Conservation (phyloP, 179 eudicot genomes). For the Kewa caespitosa region DNA sequence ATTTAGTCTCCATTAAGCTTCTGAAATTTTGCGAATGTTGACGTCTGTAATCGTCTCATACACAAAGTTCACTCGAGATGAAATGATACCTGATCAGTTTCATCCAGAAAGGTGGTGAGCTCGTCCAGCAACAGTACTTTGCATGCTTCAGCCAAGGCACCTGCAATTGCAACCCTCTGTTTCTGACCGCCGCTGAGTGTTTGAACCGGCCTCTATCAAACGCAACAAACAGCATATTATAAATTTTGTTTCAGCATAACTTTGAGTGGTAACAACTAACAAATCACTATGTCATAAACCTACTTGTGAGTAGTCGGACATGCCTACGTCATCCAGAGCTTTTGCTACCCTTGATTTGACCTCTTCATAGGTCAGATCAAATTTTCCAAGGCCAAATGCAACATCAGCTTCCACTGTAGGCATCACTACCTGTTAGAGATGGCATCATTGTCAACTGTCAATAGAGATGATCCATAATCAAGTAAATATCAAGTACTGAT, state of each 20-base stretch:
- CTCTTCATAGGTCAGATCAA: constrained; percentile 57
- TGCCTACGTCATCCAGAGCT: constrained; percentile 84
- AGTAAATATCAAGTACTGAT: not conserved
- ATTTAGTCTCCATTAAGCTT: not conserved
- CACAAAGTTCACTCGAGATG: not conserved
- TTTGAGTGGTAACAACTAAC: not conserved
- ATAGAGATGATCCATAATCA: not conserved
- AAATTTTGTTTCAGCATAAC: not conserved
- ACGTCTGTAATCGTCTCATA: not conserved
- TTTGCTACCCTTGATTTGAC: constrained; percentile 55
- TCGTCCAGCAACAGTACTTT: constrained; percentile 84
- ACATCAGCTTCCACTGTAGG: constrained; percentile 98
- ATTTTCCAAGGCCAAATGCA: constrained; percentile 91
- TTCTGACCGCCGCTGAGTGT: constrained; percentile 99
- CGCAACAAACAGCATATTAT: constrained; percentile 13
- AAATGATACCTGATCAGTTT: constrained; percentile 74
- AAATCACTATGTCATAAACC: constrained; percentile 15
- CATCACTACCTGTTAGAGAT: constrained; percentile 76
- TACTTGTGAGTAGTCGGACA: constrained; percentile 77
- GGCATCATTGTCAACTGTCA: not conserved
- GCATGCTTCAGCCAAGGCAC: constrained; percentile 97
- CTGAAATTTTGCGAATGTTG: not conserved
- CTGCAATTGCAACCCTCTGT: constrained; percentile 97
- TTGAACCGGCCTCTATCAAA: constrained; percentile 76
- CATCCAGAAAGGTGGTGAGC: constrained; percentile 95